Base-by-base conservation (phyloP, 768 basidiomycete genomes). In the Cytidiella melzeri region DNA sequence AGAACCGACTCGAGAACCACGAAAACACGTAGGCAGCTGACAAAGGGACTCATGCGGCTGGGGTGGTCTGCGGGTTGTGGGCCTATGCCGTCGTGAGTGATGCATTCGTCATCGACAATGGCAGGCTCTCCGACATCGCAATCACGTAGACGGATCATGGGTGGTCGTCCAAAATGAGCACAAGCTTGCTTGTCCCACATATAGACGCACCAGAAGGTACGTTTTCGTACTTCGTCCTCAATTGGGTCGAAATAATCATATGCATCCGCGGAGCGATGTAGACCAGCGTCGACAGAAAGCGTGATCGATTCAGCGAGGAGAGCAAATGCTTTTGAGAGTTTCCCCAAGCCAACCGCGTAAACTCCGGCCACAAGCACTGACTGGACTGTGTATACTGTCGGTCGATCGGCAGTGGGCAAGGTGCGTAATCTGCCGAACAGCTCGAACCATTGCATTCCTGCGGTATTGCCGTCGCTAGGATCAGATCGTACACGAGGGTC, bases 121-220 rank as follows among this genome's bases (percentile, higher is more conserved):
- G 82, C 69, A 2, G 92, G 91, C 63, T 94, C 93, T 4, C 81
- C 76, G n/a, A 93, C 86, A 61, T 96, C 92, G 66, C 91, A 93
- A 62, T 95, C 92, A 54, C 89, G 76, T 53, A 94, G 67, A 41
- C 92, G 79, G 56, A 96, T 75, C 73, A 93, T 79, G 2, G 92
- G 82, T 26, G 92, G 92, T 21, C 92, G 74, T 21, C 93, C 92
- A 63, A 95, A 94, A 65, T 91, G 86, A 50, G 88, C 86, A 10
- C 81, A 73, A 5, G 92, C 80, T 60, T 94, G 92, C 68, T 96
- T 95, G 68, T 96, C 93, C 93, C 93, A 95, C 43, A 90, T 77
- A 67, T 95, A 96, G 23, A 94, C 90, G 51, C 90, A 90, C 92
- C 92, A 96, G 66, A 96, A 96, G 0, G 93, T 95, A 57, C 92